Evolutionary conservation across 176 grass and related monocot species (phyloP), one percentile per base, ranked within the genome.

Genomic region (Musa troglodytarum): DNA sequence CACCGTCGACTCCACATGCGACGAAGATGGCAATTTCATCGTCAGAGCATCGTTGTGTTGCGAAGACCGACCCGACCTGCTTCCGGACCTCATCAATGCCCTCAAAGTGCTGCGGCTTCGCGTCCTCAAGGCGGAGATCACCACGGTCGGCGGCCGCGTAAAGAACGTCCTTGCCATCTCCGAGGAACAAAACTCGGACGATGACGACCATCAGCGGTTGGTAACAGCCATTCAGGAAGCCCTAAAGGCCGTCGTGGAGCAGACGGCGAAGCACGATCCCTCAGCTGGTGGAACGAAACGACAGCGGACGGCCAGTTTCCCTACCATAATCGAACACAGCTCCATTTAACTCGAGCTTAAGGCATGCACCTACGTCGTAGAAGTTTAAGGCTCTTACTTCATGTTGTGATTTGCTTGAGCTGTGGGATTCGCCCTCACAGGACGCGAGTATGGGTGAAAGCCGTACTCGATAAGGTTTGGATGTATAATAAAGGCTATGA

Each of bases 121-220:
- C 19, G 87, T 88, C 25, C 76, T 85, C 56, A 79, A 90, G 26
- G 96, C 96, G 0, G 96, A 99, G 85, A 95, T 99, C 78, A 82
- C 86, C 72, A 99, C 91, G 21, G 84, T 99, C 0, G 91, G 96
- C 10, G 96, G 96, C 1, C 96, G 96, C 65, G 91, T 99, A 62
- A 84, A 88, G 81, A 99, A 86, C 78, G 91, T 99, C 67, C 91
- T 99, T 25, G 79, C 91, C 78, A 95, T 99, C 87, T 80, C 91
- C 65, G 77, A 67, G 0, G 87, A 77, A 34, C 57, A 51, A 23
- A 58, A 22, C 64, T 66, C 64, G 9, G 51, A 8, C 28, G 16
- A 23, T 62, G 55, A 55, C 26, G 59, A 81, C 52, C 72, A 72
- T 11, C 94, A 93, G 71, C 88, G 92, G 81, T 81, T 81, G 74